phyloP scores from a whole-genome alignment of 495 filamentous ascomycete genomes.

The Tuber magnatum region DNA sequence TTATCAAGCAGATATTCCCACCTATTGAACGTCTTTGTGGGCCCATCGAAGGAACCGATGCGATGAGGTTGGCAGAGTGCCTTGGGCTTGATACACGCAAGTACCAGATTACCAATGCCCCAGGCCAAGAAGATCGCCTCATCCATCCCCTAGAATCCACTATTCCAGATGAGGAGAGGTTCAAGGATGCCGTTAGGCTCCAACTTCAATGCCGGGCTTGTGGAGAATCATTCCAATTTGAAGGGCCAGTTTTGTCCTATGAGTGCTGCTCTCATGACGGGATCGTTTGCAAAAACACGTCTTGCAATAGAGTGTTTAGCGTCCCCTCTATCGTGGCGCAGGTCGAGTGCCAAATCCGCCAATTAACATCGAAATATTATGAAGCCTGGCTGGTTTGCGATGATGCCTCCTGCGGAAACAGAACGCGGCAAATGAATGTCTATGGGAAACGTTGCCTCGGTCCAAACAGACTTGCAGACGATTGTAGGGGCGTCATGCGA shows the following conservation, averaged over 20 bases:
- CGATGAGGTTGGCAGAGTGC: slow-evolving; percentile 80
- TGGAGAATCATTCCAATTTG: slow-evolving; percentile 61
- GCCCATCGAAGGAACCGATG: slow-evolving; percentile 85
- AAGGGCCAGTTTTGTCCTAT: slow-evolving; percentile 57
- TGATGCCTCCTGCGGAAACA: slow-evolving; percentile 74
- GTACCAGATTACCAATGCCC: slow-evolving; percentile 62
- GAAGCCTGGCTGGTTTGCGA: slow-evolving; percentile 86
- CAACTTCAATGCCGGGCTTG: slow-evolving; percentile 73
- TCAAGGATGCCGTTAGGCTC: slow-evolving; percentile 68
- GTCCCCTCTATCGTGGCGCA: slow-evolving; percentile 75
- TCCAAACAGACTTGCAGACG: slow-evolving; percentile 68
- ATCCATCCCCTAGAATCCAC: slow-evolving; percentile 89
- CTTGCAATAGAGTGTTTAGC: slow-evolving; percentile 57
- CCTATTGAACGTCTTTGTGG: slow-evolving; percentile 97
- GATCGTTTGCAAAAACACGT: slow-evolving; percentile 57
- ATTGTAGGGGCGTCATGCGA: slow-evolving; percentile 78
- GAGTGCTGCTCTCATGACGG: slow-evolving; percentile 63
- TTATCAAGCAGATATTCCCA: slow-evolving; percentile 96
- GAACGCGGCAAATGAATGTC: slow-evolving; percentile 85
- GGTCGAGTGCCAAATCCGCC: slow-evolving; percentile 73
- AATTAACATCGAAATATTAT: slow-evolving; percentile 75
- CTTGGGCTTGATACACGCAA: slow-evolving; percentile 84
- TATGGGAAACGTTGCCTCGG: slow-evolving; percentile 86
- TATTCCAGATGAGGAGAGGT: slow-evolving; percentile 78
- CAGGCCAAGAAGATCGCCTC: slow-evolving; percentile 53